Conservation (phyloP, 345 rosid species). For the Ricinus communis region DNA sequence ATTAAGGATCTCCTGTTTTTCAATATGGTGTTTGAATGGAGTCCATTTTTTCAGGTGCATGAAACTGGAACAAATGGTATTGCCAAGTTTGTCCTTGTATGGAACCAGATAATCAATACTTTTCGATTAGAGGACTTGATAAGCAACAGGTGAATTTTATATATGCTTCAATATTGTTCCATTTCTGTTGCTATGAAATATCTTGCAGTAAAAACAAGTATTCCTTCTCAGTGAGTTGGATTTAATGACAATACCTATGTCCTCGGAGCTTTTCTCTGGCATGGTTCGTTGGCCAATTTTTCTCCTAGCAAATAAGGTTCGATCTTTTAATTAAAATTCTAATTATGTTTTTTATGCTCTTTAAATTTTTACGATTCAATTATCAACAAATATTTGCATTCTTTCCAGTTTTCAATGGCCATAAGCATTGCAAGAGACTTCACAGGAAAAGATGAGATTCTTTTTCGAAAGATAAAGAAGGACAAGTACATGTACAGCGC, state of each 20-base stretch:
- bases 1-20: slow-evolving; percentile 6
- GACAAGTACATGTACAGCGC: slow-evolving; percentile 88
- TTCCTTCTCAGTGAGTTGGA: slow-evolving; percentile 69
- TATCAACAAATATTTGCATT: slow-evolving; percentile 36
- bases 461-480: slow-evolving; percentile 63
- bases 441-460: slow-evolving; percentile 60
- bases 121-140: slow-evolving; percentile 90
- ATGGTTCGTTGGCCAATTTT: slow-evolving; percentile 89
- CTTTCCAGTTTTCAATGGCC: slow-evolving; percentile 72
- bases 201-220: slow-evolving; percentile 8
- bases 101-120: slow-evolving; percentile 81
- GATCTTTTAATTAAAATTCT: slow-evolving; percentile 1
- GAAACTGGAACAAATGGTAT: slow-evolving; percentile 45
- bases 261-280: slow-evolving; percentile 60
- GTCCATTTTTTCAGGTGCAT: slow-evolving; percentile 42
- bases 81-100: slow-evolving; percentile 82
- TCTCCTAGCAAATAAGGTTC: slow-evolving; percentile 89
- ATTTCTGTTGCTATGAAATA: slow-evolving; percentile 4
- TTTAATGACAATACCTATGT: slow-evolving; percentile 79
- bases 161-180: slow-evolving; percentile 3
- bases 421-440: slow-evolving; percentile 83
- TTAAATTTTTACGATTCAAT: slow-evolving; percentile 7
- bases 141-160: slow-evolving; percentile 62
- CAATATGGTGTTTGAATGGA: slow-evolving; percentile 6
- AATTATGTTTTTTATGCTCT: background rate